Conservation (phyloP, 495 filamentous ascomycete species). For the Penicillium coffeae region DNA sequence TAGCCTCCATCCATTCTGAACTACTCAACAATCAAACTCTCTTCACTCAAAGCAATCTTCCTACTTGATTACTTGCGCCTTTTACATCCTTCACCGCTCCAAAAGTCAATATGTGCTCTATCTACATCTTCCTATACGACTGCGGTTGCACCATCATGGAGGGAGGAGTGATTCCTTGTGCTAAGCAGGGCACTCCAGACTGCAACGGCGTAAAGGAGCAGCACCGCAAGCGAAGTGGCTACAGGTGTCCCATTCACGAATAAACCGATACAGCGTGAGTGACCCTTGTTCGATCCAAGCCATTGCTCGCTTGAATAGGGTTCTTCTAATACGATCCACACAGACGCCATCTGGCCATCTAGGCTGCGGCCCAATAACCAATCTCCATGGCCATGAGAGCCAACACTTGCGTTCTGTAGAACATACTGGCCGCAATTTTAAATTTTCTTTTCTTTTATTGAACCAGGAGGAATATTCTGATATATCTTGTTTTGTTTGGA, state of each 20-base stretch:
- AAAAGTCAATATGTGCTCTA: constrained; percentile 33
- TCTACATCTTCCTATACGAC: constrained; percentile 42
- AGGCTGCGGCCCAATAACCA: neutral
- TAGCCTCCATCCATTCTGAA: constrained; percentile 4
- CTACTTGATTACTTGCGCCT: neutral
- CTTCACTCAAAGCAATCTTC: neutral
- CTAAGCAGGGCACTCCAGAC: constrained; percentile 27
- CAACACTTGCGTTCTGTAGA: neutral
- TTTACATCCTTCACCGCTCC: neutral
- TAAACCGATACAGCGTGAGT: neutral
- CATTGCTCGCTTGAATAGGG: neutral
- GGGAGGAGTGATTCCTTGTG: constrained; percentile 36
- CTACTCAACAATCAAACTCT: constrained; percentile 2
- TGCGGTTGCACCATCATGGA: constrained; percentile 39
- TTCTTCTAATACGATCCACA: neutral
- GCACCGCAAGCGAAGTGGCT: constrained; percentile 27
- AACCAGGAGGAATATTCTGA: neutral
- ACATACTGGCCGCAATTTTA: neutral
- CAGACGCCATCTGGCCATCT: neutral
- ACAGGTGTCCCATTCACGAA: neutral
- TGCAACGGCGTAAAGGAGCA: constrained; percentile 38
- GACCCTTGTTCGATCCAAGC: neutral
- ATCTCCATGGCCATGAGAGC: neutral
- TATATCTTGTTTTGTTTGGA: neutral
- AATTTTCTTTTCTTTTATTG: too few species aligned